Evolutionary conservation across 2,329 filamentous ascomycete species (phyloP), one percentile per base, ranked within the genome.

Genomic region (Leptographium radiaticola): DNA sequence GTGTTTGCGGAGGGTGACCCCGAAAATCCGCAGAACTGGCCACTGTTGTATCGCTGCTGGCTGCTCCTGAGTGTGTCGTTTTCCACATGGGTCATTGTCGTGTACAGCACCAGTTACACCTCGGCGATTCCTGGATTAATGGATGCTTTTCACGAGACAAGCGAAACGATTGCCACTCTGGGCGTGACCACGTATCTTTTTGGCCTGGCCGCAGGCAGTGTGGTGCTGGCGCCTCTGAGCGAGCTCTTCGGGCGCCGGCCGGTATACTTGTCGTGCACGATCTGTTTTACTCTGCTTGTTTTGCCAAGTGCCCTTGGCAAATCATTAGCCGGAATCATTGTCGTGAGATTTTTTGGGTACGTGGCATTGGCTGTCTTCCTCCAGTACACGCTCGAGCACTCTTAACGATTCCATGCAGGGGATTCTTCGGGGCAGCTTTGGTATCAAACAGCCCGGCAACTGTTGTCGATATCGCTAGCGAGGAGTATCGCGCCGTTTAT

Each of bases 381-480:
- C 50, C 54, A 57, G 60, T 25, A 59, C 12, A 10, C 25, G 25
- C 13, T 13, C n/a, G 39, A 6, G 5, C 34, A 15, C 30, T 31
- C 45, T 48, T 48, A n/a, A 53, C 38, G 20, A 12, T 13, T 13
- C 25, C 38, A 46, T 68, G 16, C 39, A 64, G 59, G 1, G 63
- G 63, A 6, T 8, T 66, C 0, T 66, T 66, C n/a, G 64, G 63
- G 4, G 79, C 87, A 7, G 87, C 86, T 44, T 86, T 94, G 80
- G 83, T 95, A 31, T 81, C 83, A 13, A 95, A 94, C 64, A 81
- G 85, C 1, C 88, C 89, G 0, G 90, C 89, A 2, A 88, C 84
- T 9, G 79, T 95, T 12, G 83, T 86, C 33, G 90, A 96, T 65
- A 84, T 95, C 50, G 82, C 87, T n/a, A 76, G 77, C 15, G 87